phyloP scores from a whole-genome alignment of 2,329 filamentous ascomycete species.

The Alternaria sp. region DNA sequence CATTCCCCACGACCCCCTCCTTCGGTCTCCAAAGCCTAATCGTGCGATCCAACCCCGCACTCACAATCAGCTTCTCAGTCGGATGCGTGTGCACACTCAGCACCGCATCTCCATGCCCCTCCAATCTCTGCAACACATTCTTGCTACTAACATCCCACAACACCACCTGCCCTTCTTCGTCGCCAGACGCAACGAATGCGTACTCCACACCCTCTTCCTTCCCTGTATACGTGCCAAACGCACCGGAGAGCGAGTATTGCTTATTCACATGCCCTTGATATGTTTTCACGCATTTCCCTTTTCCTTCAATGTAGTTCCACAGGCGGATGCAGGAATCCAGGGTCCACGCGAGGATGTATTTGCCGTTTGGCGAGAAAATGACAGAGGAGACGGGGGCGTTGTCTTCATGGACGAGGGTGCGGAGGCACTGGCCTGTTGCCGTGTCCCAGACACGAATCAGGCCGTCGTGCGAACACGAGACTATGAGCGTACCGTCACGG shows the following conservation, averaged over 20 bases:
- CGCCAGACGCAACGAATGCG: slow-evolving; percentile 79
- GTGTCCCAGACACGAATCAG: slow-evolving; percentile 86
- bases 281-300: slow-evolving; percentile 91
- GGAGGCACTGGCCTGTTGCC: slow-evolving; percentile 89
- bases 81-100: slow-evolving; percentile 66
- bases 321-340: slow-evolving; percentile 88
- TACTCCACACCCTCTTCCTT: slow-evolving; percentile 21
- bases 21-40: slow-evolving; percentile 62
- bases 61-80: slow-evolving; percentile 62
- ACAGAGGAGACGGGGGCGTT: slow-evolving; percentile 89
- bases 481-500: slow-evolving; percentile 87
- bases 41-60: slow-evolving; percentile 67
- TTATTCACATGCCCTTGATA: slow-evolving; percentile 91
- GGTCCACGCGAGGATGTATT: slow-evolving; percentile 89
- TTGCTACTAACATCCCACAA: slow-evolving; percentile 93
- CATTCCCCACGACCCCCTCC: not conserved
- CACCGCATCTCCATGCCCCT: slow-evolving; percentile 64
- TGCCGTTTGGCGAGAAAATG: slow-evolving; percentile 91
- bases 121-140: slow-evolving; percentile 73
- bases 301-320: slow-evolving; percentile 93
- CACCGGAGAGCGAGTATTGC: slow-evolving; percentile 82
- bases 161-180: slow-evolving; percentile 83
- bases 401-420: slow-evolving; percentile 95
- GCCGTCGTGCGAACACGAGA: slow-evolving; percentile 89
- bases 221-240: slow-evolving; percentile 72